Base-by-base conservation (phyloP, 1,139 yeast genomes). In the Lodderomyces orthopsilosis region DNA sequence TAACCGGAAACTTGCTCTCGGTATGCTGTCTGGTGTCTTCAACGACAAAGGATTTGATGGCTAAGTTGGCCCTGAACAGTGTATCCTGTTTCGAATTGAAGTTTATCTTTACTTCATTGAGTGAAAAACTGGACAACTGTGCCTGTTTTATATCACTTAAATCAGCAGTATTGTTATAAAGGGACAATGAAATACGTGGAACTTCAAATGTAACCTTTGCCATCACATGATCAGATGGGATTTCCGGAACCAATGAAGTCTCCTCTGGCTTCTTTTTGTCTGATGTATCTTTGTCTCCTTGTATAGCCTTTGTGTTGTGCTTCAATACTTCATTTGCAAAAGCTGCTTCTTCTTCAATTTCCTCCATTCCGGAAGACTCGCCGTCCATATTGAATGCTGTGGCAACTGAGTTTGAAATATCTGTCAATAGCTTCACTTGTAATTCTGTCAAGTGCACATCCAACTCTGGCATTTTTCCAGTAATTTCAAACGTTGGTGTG, bases 1-100 rank as follows among this genome's bases (percentile, higher is more conserved):
- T 81, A 49, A 90, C 85, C 0, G 84, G 75, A 61, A 88, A 93
- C 55, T 79, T 79, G 63, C 87, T 91, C 14, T 75, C 79, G 23
- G 77, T 77, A 9, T 67, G 66, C 26, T 65, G 58, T 51, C 98
- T 74, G 3, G 81, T 78, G 63, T 93, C 98, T 46, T 77, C 78
- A 1, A 91, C 88, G 1, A 84, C 79, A 56, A 94, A 85, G 0
- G 96, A 82, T 34, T 80, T 77, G 23, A 90, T 73, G 39, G 78
- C 79, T 13, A 90, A 58, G 44, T 81, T 83, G 0, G 91, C 76
- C 5, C 69, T 74, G 47, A 80, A 75, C 35, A 81, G 77, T 1
- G 83, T 75, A 51, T 80, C 78, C 28, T 79, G 73, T 35, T 68
- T 72, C 65, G 85, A 68, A 2, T 63, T 56, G 44, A 85, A 70